These are phyloP conservation scores for Kuraishia ogatae DNA, from an alignment of 805 yeast species.

Conservation along the genomic window DNA sequence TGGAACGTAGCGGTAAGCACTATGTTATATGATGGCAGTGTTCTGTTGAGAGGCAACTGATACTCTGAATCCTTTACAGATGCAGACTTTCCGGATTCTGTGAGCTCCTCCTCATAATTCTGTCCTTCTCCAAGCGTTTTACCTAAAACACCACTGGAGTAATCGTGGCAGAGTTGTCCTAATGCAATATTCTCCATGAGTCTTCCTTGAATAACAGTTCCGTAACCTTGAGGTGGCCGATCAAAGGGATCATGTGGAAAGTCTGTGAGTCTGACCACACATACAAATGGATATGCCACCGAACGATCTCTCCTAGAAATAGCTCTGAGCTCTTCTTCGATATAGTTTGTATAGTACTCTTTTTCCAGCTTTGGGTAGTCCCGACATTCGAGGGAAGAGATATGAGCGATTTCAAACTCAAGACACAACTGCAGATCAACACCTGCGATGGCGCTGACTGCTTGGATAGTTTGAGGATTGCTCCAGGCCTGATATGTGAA, in stretches of 20 bases:
- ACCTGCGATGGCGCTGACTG: slow-evolving; percentile 42
- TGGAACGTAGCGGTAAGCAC: slow-evolving; percentile 17
- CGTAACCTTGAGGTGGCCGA: slow-evolving; percentile 25
- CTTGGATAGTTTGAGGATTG: slow-evolving; percentile 37
- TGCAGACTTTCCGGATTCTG: too few species aligned
- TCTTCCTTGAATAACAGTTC: slow-evolving; percentile 30
- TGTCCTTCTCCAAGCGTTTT: neutral
- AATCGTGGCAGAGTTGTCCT: slow-evolving; percentile 4
- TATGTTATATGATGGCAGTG: slow-evolving; percentile 7
- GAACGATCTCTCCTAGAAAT: neutral
- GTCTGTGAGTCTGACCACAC: slow-evolving; percentile 13
- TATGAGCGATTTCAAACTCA: slow-evolving; percentile 47
- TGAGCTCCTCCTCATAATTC: neutral
- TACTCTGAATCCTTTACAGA: neutral
- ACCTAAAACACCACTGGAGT: neutral
- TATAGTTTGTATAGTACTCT: neutral
- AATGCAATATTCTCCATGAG: slow-evolving; percentile 32
- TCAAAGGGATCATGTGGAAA: slow-evolving; percentile 1
- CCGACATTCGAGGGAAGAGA: slow-evolving; percentile 7
- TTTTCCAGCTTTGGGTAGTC: neutral
- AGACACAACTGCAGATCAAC: slow-evolving; percentile 35
- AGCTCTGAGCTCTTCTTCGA: slow-evolving; percentile 1
- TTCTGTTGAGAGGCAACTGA: neutral
- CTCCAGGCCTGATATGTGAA: slow-evolving; percentile 47
- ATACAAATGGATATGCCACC: slow-evolving; percentile 20